A percentile compares a stretch with the other conserved stretches of the same genome.
Conservation (phyloP, 2,329 filamentous ascomycete species). For the Bertia moriformis region DNA sequence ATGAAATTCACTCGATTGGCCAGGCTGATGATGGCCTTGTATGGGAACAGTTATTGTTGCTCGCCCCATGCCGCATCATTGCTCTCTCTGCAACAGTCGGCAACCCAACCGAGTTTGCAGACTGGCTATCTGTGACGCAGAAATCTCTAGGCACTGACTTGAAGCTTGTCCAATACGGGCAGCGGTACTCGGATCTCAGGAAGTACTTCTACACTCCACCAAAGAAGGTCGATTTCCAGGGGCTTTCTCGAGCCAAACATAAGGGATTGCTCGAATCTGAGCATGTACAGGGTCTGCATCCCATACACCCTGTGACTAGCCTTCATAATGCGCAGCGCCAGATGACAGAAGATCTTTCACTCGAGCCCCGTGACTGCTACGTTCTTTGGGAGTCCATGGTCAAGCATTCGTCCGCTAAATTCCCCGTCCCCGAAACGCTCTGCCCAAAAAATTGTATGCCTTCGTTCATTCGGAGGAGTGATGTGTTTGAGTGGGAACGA, state of each 20-base stretch:
- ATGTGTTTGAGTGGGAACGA: conserved; percentile 53
- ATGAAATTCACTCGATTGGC: conserved; percentile 70
- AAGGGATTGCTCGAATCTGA: conserved; percentile 15
- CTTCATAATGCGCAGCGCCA: conserved; percentile 46
- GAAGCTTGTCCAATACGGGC: conserved; percentile 52
- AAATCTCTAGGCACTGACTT: conserved; percentile 46
- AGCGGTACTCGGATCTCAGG: conserved; percentile 64
- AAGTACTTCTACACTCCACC: conserved; percentile 54
- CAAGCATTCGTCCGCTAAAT: conserved; percentile 34
- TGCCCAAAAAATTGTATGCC: conserved; percentile 32
- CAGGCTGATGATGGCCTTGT: conserved; percentile 62
- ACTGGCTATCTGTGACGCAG: conserved; percentile 54
- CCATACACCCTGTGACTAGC: conserved; percentile 46
- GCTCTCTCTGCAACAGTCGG: conserved; percentile 69
- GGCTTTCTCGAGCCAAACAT: conserved; percentile 25
- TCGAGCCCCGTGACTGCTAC: conserved; percentile 61
- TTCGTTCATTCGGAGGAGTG: conserved; percentile 42
- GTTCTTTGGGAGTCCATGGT: conserved; percentile 50
- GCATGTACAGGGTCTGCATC: conserved; percentile 14
- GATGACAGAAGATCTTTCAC: conserved; percentile 49
- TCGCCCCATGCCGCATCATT: conserved; percentile 64
- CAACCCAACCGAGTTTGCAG: conserved; percentile 55
- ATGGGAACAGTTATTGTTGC: conserved; percentile 64
- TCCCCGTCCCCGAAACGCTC: conserved; percentile 31
- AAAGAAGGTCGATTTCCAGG: conserved; percentile 30